phyloP scores from a whole-genome alignment of 768 basidiomycete species.

The Pleurotus tuber-regium region DNA sequence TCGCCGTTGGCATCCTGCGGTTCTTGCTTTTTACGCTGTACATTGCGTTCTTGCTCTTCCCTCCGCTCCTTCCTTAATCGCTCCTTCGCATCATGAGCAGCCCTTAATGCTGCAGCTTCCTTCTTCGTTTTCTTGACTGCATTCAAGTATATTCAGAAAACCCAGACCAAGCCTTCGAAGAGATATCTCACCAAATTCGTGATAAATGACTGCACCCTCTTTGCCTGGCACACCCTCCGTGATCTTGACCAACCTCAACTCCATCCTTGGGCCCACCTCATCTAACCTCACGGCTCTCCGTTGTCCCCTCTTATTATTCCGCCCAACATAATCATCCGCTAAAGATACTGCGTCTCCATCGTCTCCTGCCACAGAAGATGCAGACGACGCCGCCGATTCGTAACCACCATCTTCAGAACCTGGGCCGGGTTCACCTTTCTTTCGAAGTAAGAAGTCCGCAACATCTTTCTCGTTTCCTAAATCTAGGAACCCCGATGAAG shows the following conservation, averaged over 20 bases:
- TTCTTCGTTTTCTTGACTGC: constrained; percentile 91
- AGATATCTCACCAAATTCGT: constrained; percentile 84
- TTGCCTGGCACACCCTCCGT: constrained; percentile 92
- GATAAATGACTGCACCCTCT: constrained; percentile 91
- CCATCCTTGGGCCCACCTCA: constrained; percentile 95
- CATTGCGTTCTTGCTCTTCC: constrained; percentile 91
- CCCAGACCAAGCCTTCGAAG: constrained; percentile 1
- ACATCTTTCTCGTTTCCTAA: constrained; percentile 91
- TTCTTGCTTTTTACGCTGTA: constrained; percentile 71
- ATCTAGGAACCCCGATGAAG: constrained; percentile 56
- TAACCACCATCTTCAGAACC: constrained; percentile 54
- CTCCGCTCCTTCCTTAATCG: constrained; percentile 73
- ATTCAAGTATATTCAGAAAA: constrained; percentile 7
- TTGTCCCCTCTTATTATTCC: constrained; percentile 91
- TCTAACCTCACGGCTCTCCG: constrained; percentile 88
- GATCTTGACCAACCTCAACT: constrained; percentile 90
- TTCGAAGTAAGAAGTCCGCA: constrained; percentile 88
- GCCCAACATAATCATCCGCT: constrained; percentile 91
- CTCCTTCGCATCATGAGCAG: constrained; percentile 75
- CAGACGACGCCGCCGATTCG: constrained; percentile 75
- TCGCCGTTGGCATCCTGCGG: constrained; percentile 25
- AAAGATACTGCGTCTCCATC: constrained; percentile 82
- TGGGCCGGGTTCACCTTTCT: constrained; percentile 57
- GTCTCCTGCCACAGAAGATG: constrained; percentile 74
- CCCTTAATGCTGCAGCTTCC: constrained; percentile 63